Evolutionary conservation across 495 filamentous ascomycete species (phyloP), one percentile per base, ranked within the genome.

Genomic region (Lasiosphaeria ovina): DNA sequence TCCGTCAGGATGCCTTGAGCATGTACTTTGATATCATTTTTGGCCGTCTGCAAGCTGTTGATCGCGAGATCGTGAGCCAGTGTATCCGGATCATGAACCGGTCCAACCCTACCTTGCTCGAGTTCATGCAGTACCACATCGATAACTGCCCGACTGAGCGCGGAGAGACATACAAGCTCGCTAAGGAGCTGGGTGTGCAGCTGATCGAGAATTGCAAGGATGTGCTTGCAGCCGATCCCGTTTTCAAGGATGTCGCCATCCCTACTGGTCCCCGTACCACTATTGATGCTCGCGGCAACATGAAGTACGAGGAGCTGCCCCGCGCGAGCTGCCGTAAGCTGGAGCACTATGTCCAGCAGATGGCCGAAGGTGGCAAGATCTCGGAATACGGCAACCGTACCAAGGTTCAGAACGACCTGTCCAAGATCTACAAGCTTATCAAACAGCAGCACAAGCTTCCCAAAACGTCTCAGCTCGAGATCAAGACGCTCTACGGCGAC

Each of bases 1-100:
- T 91, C 36, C 89, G 94, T 55, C 95, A 98, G 69, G 94, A 99
- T 75, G 94, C 93, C 42, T 82, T 98, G 44, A 91, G 85, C 79
- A 99, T 99, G 94, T 99, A 92, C 79, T 99, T 92, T 75, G 95
- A 99, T 70, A 96, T 99, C 66, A 97, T 99, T 68, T 99, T 99
- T 64, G 94, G 94, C 49, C 85, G 95, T 51, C 83, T 99, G 31
- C 86, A 90, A 77, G 90, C 87, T 31, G 90, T 99, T 11, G 94
- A 99, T 67, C 89, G 94, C 54, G 94, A 99, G 74, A 99, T 97
- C 70, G 94, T 99, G 66, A 96, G 92, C 73, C 92, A 90, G 68
- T 98, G 94, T 75, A 99, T 99, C 70, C 89, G 89, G 59, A 92
- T 99, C 77, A 99, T 99, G 94, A 99, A 97, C 79, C 89, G 93